These are phyloP conservation scores for Echeveria elegans DNA, from an alignment of 164 flowering plant genomes.

Conservation along the genomic window DNA sequence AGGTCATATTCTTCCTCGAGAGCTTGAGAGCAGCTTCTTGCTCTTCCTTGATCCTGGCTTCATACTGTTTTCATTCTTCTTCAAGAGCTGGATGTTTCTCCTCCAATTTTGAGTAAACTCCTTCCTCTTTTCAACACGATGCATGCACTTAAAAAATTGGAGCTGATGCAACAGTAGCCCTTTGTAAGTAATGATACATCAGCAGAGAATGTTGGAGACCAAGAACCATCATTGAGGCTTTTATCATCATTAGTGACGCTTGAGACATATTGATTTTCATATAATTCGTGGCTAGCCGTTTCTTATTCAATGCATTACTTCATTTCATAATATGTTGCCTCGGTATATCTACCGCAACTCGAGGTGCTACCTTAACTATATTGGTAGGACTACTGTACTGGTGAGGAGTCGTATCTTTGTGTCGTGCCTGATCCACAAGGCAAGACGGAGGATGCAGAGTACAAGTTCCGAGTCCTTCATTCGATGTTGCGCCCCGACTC, in stretches of 20 bases:
- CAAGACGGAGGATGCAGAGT: too few species aligned
- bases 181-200: constrained; percentile 45
- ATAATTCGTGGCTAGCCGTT: constrained; percentile 21
- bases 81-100: constrained; percentile 77
- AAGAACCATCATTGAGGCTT: constrained; percentile 64
- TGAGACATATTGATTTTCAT: constrained; percentile 28
- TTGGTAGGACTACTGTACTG: too few species aligned
- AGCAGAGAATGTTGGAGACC: constrained; percentile 71
- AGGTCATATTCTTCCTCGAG: too few species aligned
- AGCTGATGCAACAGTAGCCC: constrained; percentile 54
- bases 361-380: constrained; percentile 21
- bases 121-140: constrained; percentile 72
- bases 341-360: constrained; percentile 23
- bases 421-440: too few species aligned
- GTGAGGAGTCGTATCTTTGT: too few species aligned
- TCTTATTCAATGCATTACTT: constrained; percentile 51
- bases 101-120: constrained; percentile 63
- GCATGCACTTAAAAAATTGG: constrained; percentile 57
- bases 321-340: constrained; percentile 45
- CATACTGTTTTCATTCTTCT: constrained; percentile 58
- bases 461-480: too few species aligned
- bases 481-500: too few species aligned
- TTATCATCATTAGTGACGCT: constrained; percentile 22
- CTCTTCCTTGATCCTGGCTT: constrained; percentile 83
- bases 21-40: too few species aligned